A percentile compares a stretch with the other conserved stretches of the same genome.
Evolutionary conservation across 2,329 filamentous ascomycete genomes (phyloP).

Genomic region (Pyrenochaeta sp.): DNA sequence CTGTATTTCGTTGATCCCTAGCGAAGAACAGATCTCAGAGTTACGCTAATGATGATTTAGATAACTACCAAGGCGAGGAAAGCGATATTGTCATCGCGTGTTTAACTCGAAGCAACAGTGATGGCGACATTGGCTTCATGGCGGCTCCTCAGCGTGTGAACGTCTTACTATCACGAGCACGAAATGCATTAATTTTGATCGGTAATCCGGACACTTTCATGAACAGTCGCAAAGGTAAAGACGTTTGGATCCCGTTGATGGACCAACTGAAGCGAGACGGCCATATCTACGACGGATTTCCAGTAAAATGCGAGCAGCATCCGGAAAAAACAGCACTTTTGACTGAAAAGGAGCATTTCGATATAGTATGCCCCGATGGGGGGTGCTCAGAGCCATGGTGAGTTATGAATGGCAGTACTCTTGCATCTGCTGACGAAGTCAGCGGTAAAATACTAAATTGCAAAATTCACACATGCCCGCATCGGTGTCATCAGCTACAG

Average conservation of each 20-base stretch:
- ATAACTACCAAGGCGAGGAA: slow-evolving; percentile 83
- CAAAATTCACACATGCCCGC: slow-evolving; percentile 65
- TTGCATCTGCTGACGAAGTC: slow-evolving; percentile 16
- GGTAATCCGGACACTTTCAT: slow-evolving; percentile 75
- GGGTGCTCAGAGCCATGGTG: slow-evolving; percentile 73
- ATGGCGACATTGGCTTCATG: slow-evolving; percentile 76
- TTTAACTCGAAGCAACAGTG: slow-evolving; percentile 71
- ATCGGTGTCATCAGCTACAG: slow-evolving; percentile 67
- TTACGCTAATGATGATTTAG: slow-evolving; percentile 48
- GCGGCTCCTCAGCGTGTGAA: slow-evolving; percentile 71
- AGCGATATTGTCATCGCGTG: slow-evolving; percentile 75
- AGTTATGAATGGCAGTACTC: slow-evolving; percentile 21
- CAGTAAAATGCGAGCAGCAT: slow-evolving; percentile 47
- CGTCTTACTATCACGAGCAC: slow-evolving; percentile 73
- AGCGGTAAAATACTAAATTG: slow-evolving; percentile 65
- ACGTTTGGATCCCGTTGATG: slow-evolving; percentile 68
- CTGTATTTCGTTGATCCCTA: background rate
- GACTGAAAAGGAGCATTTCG: slow-evolving; percentile 65
- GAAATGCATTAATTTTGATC: slow-evolving; percentile 72
- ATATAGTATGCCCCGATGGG: slow-evolving; percentile 70
- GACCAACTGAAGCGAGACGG: slow-evolving; percentile 60
- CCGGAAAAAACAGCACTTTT: slow-evolving; percentile 56
- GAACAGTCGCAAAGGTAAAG: slow-evolving; percentile 64
- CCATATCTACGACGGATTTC: slow-evolving; percentile 54
- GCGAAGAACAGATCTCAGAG: background rate